These are phyloP conservation scores for Cyclotella sp. DNA, from an alignment of 108 stramenopile species.

Conservation along the genomic window DNA sequence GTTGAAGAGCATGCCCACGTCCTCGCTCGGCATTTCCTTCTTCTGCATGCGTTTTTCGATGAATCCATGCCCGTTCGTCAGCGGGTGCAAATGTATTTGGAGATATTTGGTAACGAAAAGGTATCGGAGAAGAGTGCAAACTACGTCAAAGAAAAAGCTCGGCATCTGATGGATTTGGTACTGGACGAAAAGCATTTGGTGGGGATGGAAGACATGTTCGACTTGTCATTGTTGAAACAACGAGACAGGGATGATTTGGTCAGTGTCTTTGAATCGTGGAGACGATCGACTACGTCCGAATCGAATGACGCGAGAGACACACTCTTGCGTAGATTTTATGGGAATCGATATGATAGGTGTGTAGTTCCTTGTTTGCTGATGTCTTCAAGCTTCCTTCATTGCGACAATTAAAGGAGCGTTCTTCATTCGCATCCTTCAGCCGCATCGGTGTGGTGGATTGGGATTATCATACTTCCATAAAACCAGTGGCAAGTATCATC, in stretches of 20 bases:
- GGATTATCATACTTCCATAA: slow-evolving; percentile 58
- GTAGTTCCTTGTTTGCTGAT: neutral
- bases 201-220: slow-evolving; percentile 44
- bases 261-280: slow-evolving; percentile 26
- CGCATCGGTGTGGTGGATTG: slow-evolving; percentile 64
- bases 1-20: slow-evolving; percentile 53
- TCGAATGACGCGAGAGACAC: slow-evolving; percentile 46
- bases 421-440: slow-evolving; percentile 15
- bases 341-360: slow-evolving; percentile 59
- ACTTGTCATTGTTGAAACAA: slow-evolving; percentile 56
- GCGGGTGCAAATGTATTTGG: slow-evolving; percentile 61
- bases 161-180: slow-evolving; percentile 5
- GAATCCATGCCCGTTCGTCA: slow-evolving; percentile 67
- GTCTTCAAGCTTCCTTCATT: neutral
- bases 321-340: slow-evolving; percentile 59
- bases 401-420: neutral
- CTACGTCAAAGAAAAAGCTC: neutral
- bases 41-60: slow-evolving; percentile 56
- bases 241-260: slow-evolving; percentile 51
- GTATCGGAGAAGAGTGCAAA: slow-evolving; percentile 55
- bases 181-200: slow-evolving; percentile 48
- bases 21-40: slow-evolving; percentile 64
- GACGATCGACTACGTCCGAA: slow-evolving; percentile 16
- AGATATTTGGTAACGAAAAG: slow-evolving; percentile 67
- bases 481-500: slow-evolving; percentile 62